Evolutionary conservation across 2,329 filamentous ascomycete genomes (phyloP).

Genomic region (Xylariaceae sp.): DNA sequence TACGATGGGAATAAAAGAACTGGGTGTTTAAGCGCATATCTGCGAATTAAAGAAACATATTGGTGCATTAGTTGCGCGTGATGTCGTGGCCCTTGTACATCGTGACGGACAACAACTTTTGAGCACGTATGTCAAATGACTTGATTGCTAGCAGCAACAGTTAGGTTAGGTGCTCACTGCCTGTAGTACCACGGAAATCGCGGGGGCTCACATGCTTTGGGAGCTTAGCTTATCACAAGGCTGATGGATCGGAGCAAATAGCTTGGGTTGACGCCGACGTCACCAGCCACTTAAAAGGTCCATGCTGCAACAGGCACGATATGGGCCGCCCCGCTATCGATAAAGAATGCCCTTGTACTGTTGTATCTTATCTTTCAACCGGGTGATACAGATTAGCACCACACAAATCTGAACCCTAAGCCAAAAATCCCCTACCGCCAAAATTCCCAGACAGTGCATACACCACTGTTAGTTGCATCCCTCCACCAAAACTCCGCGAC

Average conservation of each 20-base stretch:
- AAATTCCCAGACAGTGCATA: slow-evolving; percentile 36
- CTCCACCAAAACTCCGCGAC: slow-evolving; percentile 32
- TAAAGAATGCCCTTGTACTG: not conserved
- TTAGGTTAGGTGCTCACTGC: no score
- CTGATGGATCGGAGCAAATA: slow-evolving; percentile 43
- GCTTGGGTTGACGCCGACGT: slow-evolving; percentile 34
- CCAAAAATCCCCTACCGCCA: slow-evolving; percentile 33
- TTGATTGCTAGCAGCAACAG: no score
- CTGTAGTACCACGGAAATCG: slow-evolving; percentile 10
- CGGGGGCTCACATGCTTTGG: no score
- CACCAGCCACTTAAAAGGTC: slow-evolving; percentile 17
- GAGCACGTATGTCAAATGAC: not conserved
- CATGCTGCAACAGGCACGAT: not conserved
- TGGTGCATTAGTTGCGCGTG: not conserved
- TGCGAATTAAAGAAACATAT: not conserved
- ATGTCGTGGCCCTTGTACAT: not conserved
- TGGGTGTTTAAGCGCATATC: not conserved
- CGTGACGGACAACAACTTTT: not conserved
- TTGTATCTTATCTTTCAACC: not conserved
- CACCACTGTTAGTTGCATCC: slow-evolving; percentile 32
- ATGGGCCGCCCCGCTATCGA: slow-evolving; percentile 24
- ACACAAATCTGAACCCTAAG: slow-evolving; percentile 44
- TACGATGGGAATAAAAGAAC: not conserved
- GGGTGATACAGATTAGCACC: slow-evolving; percentile 13
- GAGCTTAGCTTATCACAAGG: slow-evolving; percentile 30